Evolutionary conservation across 1,284 basidiomycete genomes (phyloP), one percentile per base, ranked within the genome.

Genomic region (Hymenochaete sp.): DNA sequence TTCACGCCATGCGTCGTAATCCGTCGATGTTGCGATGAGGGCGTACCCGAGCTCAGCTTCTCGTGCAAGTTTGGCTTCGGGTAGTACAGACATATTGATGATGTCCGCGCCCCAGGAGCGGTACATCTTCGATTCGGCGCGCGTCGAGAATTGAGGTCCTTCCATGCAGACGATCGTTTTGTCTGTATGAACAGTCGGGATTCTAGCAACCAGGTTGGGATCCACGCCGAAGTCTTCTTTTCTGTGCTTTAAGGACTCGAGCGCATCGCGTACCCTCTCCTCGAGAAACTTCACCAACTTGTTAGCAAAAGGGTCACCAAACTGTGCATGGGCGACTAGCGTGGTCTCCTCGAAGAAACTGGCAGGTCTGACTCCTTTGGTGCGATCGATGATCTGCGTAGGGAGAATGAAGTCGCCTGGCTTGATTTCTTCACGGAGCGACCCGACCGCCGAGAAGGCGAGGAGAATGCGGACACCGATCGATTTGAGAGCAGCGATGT

Each of bases 111-210:
- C 93, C 83, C 87, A 93, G 45, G 76, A 71, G 31, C 93, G 75
- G 66, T 98, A 97, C 92, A 98, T 95, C 56, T 79, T 59, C 57
- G 87, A 92, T 73, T 98, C 95, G 16, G 95, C 96, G 28, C 95
- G 73, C 3, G 95, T 98, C 44, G 89, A 88, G 65, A 88, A 95
- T 67, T 91, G 85, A 21, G 90, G 92, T 3, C 95, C 95, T 61
- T 98, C 95, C 93, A 98, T 98, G 62, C 91, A 95, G 33, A 98
- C 83, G 45, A 96, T 80, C 8, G 80, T 85, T 70, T 88, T 93
- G 37, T 75, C 80, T 14, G 75, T 79, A 62, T 93, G 89, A 44
- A 95, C 62, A 58, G 73, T 67, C n/a, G n/a, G n/a, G n/a, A n/a
- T n/a, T n/a, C n/a, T n/a, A n/a, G n/a, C n/a, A n/a, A n/a, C n/a